These are phyloP conservation scores for Zymoseptoria ardabiliae DNA, from an alignment of 2,329 filamentous ascomycete species.

Conservation along the genomic window DNA sequence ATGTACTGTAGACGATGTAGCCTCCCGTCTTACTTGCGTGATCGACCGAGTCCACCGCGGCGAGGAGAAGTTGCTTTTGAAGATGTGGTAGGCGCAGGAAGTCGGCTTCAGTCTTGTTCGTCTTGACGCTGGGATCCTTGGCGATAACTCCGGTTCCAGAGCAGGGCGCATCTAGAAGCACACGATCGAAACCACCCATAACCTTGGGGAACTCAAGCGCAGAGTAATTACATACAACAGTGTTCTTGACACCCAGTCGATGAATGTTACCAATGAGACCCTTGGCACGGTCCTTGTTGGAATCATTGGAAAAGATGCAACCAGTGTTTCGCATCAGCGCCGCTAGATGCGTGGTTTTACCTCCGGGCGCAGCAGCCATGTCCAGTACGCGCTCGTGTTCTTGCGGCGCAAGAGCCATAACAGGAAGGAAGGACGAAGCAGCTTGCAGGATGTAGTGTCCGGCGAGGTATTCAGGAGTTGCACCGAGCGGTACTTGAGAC, in stretches of 20 bases:
- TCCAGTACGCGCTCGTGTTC: conserved; percentile 87
- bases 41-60: conserved; percentile 91
- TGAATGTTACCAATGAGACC: conserved; percentile 98
- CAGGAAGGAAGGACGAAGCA: conserved; percentile 90
- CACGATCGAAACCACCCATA: conserved; percentile 91
- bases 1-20: conserved; percentile 94
- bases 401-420: conserved; percentile 94
- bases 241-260: conserved; percentile 86
- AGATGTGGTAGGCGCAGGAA: conserved; percentile 89
- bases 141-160: conserved; percentile 96
- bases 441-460: conserved; percentile 98
- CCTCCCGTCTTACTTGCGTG: conserved; percentile 87
- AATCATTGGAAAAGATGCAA: conserved; percentile 92
- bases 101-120: conserved; percentile 93
- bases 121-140: conserved; percentile 95
- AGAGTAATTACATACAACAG: conserved; percentile 91
- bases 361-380: conserved; percentile 91
- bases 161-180: conserved; percentile 89
- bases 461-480: conserved; percentile 93
- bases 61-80: conserved; percentile 87
- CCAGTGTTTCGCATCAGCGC: conserved; percentile 97
- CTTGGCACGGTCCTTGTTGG: conserved; percentile 86
- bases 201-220: conserved; percentile 89
- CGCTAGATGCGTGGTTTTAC: conserved; percentile 94
- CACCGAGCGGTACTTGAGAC: conserved; percentile 76